Evolutionary conservation across 768 basidiomycete species (phyloP), one percentile per base, ranked within the genome.

Genomic region (Termitomyces eurrhizus): DNA sequence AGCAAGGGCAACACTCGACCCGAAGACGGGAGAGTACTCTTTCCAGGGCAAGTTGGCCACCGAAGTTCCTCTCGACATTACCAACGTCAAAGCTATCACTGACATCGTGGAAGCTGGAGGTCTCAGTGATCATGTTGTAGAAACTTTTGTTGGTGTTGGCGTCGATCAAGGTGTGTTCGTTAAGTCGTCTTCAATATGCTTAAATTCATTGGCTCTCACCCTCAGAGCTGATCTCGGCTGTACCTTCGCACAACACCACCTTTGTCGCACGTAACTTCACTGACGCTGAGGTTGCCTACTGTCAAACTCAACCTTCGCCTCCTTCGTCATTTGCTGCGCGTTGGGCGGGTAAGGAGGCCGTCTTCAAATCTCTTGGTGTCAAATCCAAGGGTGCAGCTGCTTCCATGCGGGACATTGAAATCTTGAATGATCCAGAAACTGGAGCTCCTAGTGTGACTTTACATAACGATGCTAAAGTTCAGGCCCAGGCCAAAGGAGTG

Each of bases 281-380:
- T 21, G 84, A 87, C 11, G 86, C 81, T 26, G 97, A 99, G 76
- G 83, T 89, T 65, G 76, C 82, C 12, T 98, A 98, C 80, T 98
- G 95, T 75, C 80, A 77, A 54, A 67, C 83, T n/a, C 94, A 98
- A 68, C 88, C 96, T 2, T 92, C 91, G 52, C 86, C 92, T 18
- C 74, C 83, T 1, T 90, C 97, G 8, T 98, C 96, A 2, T 95
- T 97, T 70, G 96, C 97, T 24, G 95, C 92, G 39, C 90, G 95
- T 58, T 99, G 97, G 96, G 92, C 85, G 33, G 96, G 93, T 55
- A 99, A 98, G 76, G 97, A 98, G 73, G 96, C 95, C 3, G 86
- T 90, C 57, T 98, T 98, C 87, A 98, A 98, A 78, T 91, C 94
- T 5, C 83, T 99, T 1, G 91, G 93, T 24, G 89, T 94, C 48